Evolutionary conservation across 306 rosid genomes (phyloP).

Genomic region (Macrotyloma uniflorum): DNA sequence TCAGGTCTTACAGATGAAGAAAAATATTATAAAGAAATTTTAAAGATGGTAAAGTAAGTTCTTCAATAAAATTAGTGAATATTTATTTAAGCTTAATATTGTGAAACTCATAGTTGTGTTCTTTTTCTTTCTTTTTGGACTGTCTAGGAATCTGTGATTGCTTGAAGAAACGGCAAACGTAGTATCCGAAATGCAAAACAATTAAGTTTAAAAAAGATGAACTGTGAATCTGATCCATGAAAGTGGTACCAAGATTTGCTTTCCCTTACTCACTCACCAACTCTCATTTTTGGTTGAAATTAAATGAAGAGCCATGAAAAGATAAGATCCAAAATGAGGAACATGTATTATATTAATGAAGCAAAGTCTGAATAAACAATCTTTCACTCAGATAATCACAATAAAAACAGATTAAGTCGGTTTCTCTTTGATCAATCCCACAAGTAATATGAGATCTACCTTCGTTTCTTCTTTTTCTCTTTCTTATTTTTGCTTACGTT

Average conservation of each 20-base stretch:
- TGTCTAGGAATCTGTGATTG: conserved; percentile 49
- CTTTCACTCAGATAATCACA: not conserved
- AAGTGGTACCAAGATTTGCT: conserved; percentile 24
- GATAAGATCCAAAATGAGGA: not conserved
- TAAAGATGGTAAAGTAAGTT: too few relatives aligned
- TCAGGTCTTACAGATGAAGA: too few relatives aligned
- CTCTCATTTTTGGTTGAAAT: not conserved
- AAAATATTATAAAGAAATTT: too few relatives aligned
- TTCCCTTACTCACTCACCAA: conserved; percentile 16
- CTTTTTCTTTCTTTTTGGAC: not conserved
- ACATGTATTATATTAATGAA: not conserved
- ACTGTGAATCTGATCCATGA: conserved; percentile 30
- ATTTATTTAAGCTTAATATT: too few relatives aligned
- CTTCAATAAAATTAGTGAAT: too few relatives aligned
- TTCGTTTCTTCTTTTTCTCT: not conserved
- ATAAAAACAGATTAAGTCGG: not conserved
- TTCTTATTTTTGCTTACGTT: not conserved
- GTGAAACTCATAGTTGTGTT: conserved; percentile 7
- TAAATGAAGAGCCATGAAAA: not conserved
- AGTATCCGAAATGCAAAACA: conserved; percentile 25
- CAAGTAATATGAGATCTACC: not conserved
- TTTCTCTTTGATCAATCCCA: not conserved
- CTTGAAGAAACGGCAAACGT: conserved; percentile 45
- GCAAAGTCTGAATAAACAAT: not conserved
- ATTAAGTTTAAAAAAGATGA: conserved; percentile 16